phyloP scores from a whole-genome alignment of 1,139 yeast genomes.

The Candida glucosophila region DNA sequence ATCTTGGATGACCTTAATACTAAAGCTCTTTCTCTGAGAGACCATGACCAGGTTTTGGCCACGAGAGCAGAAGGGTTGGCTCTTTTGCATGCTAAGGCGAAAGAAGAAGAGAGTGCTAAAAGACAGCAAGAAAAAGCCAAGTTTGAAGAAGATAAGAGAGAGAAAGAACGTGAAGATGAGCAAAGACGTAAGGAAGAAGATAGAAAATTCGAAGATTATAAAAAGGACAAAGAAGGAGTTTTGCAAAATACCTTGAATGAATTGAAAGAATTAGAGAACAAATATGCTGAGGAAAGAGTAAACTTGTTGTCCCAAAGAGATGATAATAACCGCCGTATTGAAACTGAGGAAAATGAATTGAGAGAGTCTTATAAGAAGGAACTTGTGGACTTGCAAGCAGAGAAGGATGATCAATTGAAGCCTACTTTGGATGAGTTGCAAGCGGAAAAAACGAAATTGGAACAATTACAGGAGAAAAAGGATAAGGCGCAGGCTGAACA shows the following conservation, averaged over 20 bases:
- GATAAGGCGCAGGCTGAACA: constrained; percentile 30
- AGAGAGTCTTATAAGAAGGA: constrained; percentile 34
- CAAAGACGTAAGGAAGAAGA: constrained; percentile 33
- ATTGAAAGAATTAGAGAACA: constrained; percentile 23
- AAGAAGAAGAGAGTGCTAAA: constrained; percentile 40
- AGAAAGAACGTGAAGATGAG: constrained; percentile 28
- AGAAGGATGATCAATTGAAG: constrained; percentile 33
- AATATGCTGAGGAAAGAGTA: constrained; percentile 28
- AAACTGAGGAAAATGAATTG: constrained; percentile 33
- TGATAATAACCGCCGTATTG: constrained; percentile 33
- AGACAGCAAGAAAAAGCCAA: constrained; percentile 39
- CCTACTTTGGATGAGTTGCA: constrained; percentile 36
- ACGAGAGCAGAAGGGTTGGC: constrained; percentile 25
- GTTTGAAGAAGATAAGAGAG: constrained; percentile 30
- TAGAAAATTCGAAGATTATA: constrained; percentile 24
- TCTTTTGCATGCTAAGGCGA: constrained; percentile 35
- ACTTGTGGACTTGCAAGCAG: constrained; percentile 36
- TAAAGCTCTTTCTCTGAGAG: constrained; percentile 68
- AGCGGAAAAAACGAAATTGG: constrained; percentile 29
- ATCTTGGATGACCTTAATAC: constrained; percentile 68
- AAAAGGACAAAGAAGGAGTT: constrained; percentile 27
- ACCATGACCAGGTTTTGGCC: constrained; percentile 38
- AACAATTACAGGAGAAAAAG: constrained; percentile 30
- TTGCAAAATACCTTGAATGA: constrained; percentile 28
- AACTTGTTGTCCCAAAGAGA: constrained; percentile 30